Conservation (phyloP, 768 basidiomycete species). For the Leccinum subgranulosum region DNA sequence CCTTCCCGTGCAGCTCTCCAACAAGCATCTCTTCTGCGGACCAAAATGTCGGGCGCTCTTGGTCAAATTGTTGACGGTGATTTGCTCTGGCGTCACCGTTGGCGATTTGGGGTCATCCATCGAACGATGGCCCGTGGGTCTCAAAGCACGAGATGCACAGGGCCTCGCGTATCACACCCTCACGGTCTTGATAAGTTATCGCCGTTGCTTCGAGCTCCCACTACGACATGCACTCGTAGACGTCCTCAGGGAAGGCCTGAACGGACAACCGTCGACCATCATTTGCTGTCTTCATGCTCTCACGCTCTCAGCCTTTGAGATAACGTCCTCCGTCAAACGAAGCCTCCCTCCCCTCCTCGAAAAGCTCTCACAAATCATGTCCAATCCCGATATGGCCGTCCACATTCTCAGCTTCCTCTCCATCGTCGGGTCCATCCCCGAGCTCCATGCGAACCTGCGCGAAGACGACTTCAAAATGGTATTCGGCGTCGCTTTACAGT, state of each 20-base stretch:
- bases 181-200: slow-evolving; percentile 85
- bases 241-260: slow-evolving; percentile 65
- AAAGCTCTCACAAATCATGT: slow-evolving; percentile 91
- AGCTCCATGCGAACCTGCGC: slow-evolving; percentile 86
- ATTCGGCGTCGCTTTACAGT: slow-evolving; percentile 91
- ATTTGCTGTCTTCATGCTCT: slow-evolving; percentile 90
- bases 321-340: slow-evolving; percentile 78
- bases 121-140: slow-evolving; percentile 54
- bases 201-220: slow-evolving; percentile 66
- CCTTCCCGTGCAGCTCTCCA: slow-evolving; percentile 85
- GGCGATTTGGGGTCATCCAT: slow-evolving; percentile 55
- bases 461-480: slow-evolving; percentile 90
- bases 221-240: slow-evolving; percentile 71
- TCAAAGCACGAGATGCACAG: slow-evolving; percentile 80
- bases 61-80: slow-evolving; percentile 53
- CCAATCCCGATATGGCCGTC: slow-evolving; percentile 88
- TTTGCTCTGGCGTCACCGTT: slow-evolving; percentile 65
- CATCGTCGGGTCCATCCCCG: slow-evolving; percentile 77
- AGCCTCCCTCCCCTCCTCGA: slow-evolving; percentile 77
- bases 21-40: slow-evolving; percentile 97
- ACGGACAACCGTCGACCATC: slow-evolving; percentile 70
- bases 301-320: slow-evolving; percentile 82
- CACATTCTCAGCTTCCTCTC: slow-evolving; percentile 92
- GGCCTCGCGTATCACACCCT: slow-evolving; percentile 85
- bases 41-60: slow-evolving; percentile 69